Conservation (phyloP, 1,284 basidiomycete genomes). For the Stereum hirsutum region DNA sequence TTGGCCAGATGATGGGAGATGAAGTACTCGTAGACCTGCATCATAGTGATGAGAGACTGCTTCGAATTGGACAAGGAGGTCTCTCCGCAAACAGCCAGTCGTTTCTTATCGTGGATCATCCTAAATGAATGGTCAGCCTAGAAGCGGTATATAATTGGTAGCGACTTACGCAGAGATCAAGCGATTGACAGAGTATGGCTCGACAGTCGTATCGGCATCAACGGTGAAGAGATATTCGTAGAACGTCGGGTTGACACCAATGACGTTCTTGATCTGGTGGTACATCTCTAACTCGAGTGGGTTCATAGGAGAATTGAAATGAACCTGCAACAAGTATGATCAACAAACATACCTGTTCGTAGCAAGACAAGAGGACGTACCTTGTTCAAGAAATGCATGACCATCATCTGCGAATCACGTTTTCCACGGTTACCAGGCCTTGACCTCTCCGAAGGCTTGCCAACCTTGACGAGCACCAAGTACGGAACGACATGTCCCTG, state of each 20-base stretch:
- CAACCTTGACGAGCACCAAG: slow-evolving; percentile 93
- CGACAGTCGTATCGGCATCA: slow-evolving; percentile 94
- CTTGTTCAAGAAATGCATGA: slow-evolving; percentile 98
- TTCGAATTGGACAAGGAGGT: slow-evolving; percentile 86
- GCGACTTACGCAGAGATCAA: slow-evolving; percentile 79
- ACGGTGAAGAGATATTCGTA: slow-evolving; percentile 98
- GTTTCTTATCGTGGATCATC: slow-evolving; percentile 90
- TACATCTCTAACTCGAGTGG: slow-evolving; percentile 96
- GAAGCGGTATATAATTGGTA: neutral
- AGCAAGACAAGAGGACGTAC: slow-evolving; percentile 25
- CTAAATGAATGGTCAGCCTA: slow-evolving; percentile 24
- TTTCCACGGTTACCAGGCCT: slow-evolving; percentile 95
- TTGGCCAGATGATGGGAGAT: slow-evolving; percentile 97
- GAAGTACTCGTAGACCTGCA: slow-evolving; percentile 99
- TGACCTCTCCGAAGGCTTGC: slow-evolving; percentile 90
- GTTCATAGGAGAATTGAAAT: slow-evolving; percentile 95
- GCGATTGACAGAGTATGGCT: slow-evolving; percentile 79
- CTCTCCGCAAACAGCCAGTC: slow-evolving; percentile 91
- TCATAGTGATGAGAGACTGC: slow-evolving; percentile 95
- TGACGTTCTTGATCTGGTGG: slow-evolving; percentile 99
- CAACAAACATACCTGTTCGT: neutral
- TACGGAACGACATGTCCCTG: slow-evolving; percentile 96
- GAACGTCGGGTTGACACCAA: slow-evolving; percentile 96
- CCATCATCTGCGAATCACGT: slow-evolving; percentile 91
- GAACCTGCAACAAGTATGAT: slow-evolving; percentile 47